Conservation (phyloP, 1,284 basidiomycete species). For the Rhodotorula glutinis region DNA sequence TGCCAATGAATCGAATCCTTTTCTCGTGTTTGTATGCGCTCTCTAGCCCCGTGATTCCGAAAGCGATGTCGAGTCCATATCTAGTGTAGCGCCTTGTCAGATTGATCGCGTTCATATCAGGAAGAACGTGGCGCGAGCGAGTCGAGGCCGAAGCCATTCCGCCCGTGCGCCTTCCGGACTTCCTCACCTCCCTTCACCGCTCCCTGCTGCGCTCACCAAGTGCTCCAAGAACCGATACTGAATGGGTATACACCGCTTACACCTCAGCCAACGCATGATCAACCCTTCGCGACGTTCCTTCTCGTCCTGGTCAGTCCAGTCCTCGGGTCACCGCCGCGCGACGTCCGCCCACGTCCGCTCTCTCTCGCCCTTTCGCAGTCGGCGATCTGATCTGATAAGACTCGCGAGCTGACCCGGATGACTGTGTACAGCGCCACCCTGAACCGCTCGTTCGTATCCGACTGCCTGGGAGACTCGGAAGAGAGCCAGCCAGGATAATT, state of each 20-base stretch:
- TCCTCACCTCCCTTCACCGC: neutral
- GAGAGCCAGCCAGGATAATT: neutral
- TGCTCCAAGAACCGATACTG: neutral
- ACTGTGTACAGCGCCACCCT: neutral
- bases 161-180: neutral
- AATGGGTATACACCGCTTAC: slow-evolving; percentile 11
- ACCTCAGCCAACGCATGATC: slow-evolving; percentile 4
- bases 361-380: neutral
- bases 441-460: slow-evolving; percentile 1
- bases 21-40: too few relatives aligned
- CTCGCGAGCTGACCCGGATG: neutral
- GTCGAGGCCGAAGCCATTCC: too few relatives aligned
- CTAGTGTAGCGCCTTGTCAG: too few relatives aligned
- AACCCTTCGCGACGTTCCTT: neutral
- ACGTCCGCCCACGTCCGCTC: too few relatives aligned
- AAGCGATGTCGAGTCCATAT: too few relatives aligned
- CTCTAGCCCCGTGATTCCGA: too few relatives aligned
- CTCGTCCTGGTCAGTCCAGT: neutral
- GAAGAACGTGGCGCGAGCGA: too few relatives aligned
- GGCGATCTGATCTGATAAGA: neutral
- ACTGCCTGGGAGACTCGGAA: slow-evolving; percentile 3
- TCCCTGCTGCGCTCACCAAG: neutral
- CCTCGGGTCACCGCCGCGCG: neutral
- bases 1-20: too few relatives aligned
- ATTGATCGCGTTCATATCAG: too few relatives aligned